phyloP scores from a whole-genome alignment of 2,329 filamentous ascomycete genomes.

The Fusarium sambucinum region DNA sequence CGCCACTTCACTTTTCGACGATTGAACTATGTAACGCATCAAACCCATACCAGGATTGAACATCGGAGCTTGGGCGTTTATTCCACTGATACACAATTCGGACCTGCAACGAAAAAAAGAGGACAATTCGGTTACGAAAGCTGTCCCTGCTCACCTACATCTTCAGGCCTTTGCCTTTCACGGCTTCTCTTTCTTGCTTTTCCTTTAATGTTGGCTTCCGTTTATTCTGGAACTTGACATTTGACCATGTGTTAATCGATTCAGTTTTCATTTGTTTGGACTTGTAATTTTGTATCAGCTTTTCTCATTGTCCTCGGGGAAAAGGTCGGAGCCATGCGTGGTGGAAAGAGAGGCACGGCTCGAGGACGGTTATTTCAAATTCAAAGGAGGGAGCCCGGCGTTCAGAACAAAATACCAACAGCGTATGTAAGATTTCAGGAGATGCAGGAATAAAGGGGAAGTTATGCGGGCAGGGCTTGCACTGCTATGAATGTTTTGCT shows the following conservation, averaged over 20 bases:
- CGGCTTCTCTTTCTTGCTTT: conserved; percentile 13
- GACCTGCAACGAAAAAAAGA: conserved; percentile 35
- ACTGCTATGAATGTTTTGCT: conserved; percentile 20
- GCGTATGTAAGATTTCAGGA: conserved; percentile 48
- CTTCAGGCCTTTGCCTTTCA: conserved; percentile 35
- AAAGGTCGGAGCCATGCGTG: conserved; percentile 14
- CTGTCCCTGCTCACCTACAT: conserved; percentile 29
- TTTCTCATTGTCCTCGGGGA: conserved; percentile 29
- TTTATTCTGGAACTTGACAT: conserved; percentile 33
- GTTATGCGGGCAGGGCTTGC: conserved; percentile 28
- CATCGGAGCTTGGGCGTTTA: conserved; percentile 43
- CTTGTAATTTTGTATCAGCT: conserved; percentile 38
- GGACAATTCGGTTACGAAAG: conserved; percentile 24
- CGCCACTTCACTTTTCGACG: conserved; percentile 24
- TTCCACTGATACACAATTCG: conserved; percentile 39
- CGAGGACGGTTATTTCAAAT: conserved; percentile 23
- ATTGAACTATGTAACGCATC: conserved; percentile 43
- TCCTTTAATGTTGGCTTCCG: conserved; percentile 22
- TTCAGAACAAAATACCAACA: conserved; percentile 49
- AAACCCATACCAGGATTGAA: conserved; percentile 44
- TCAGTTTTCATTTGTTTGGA: conserved; percentile 40
- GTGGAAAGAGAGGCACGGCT: conserved; percentile 23
- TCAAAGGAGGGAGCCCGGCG: conserved; percentile 43
- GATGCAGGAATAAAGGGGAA: conserved; percentile 20
- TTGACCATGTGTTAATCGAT: conserved; percentile 31